Evolutionary conservation across 2,329 filamentous ascomycete species (phyloP).

Genomic region (Colletotrichum eleusines): DNA sequence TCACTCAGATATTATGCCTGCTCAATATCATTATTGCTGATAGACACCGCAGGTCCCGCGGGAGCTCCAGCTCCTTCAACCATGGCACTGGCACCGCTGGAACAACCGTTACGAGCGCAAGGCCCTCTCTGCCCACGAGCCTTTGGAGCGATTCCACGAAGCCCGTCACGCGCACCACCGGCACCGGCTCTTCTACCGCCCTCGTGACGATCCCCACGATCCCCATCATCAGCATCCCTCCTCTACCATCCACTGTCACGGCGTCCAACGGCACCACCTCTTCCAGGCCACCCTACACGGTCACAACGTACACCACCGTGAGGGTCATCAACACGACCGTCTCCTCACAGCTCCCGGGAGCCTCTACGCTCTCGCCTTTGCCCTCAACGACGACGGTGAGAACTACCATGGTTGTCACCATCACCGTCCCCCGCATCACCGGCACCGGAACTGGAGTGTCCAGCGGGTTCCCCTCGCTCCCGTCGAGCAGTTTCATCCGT

Average conservation of each 20-base stretch:
- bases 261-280: neutral
- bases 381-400: constrained; percentile 17
- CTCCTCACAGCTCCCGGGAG: constrained; percentile 22
- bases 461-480: constrained; percentile 3
- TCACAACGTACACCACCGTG: constrained; percentile 27
- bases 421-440: constrained; percentile 17
- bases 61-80: neutral
- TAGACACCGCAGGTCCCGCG: neutral
- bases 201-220: constrained; percentile 11
- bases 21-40: neutral
- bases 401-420: constrained; percentile 31
- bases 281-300: constrained; percentile 11
- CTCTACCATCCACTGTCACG: neutral
- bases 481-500: constrained; percentile 12
- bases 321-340: constrained; percentile 27
- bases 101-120: neutral
- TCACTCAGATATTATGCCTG: neutral
- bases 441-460: constrained; percentile 25
- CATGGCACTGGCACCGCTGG: constrained; percentile 28
- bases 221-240: constrained; percentile 20
- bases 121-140: constrained; percentile 1
- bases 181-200: constrained; percentile 6
- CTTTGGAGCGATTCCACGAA: constrained; percentile 29
- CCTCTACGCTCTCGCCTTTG: neutral
- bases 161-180: neutral